A percentile compares a stretch with the other conserved stretches of the same genome.
These are phyloP conservation scores for Phytopythium aichiense DNA, from an alignment of 352 stramenopile genomes.

Conservation along the genomic window DNA sequence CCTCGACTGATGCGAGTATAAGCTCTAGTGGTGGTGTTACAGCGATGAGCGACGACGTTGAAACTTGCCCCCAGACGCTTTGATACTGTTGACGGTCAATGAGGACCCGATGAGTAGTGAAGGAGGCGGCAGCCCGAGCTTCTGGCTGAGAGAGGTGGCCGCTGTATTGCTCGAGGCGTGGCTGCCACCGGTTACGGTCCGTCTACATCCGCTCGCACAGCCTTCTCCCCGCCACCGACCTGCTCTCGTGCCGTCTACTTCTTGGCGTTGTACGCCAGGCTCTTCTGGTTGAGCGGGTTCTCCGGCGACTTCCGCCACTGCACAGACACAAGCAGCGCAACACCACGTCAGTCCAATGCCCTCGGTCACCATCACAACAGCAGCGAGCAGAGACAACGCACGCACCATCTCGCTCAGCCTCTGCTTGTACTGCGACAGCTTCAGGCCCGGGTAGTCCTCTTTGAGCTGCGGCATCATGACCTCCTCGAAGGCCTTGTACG, in stretches of 20 bases:
- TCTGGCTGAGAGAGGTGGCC: not conserved
- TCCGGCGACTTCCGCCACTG: conserved; percentile 75
- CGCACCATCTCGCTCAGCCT: conserved; percentile 71
- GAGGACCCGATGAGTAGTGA: too few relatives aligned
- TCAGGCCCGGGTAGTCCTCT: conserved; percentile 66
- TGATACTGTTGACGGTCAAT: not conserved
- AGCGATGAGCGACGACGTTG: too few relatives aligned
- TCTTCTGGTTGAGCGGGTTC: conserved; percentile 77
- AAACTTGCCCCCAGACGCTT: too few relatives aligned
- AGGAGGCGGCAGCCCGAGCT: too few relatives aligned
- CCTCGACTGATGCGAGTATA: too few relatives aligned
- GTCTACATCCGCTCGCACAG: not conserved
- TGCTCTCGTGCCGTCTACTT: conserved; percentile 26
- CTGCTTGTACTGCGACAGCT: conserved; percentile 84
- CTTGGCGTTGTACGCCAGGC: conserved; percentile 71
- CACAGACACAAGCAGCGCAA: conserved; percentile 11
- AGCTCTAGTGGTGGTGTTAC: too few relatives aligned
- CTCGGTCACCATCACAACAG: not conserved
- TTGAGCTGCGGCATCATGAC: conserved; percentile 64
- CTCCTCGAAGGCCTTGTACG: conserved; percentile 81
- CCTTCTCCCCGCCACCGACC: not conserved
- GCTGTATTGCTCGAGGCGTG: not conserved
- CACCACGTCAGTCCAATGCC: not conserved
- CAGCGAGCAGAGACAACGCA: not conserved
- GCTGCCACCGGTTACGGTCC: not conserved